Percentiles rank a stretch among this genome's conserved stretches.
These are phyloP conservation scores for Cercospora sojina DNA, from an alignment of 2,329 filamentous ascomycete genomes.

Conservation along the genomic window DNA sequence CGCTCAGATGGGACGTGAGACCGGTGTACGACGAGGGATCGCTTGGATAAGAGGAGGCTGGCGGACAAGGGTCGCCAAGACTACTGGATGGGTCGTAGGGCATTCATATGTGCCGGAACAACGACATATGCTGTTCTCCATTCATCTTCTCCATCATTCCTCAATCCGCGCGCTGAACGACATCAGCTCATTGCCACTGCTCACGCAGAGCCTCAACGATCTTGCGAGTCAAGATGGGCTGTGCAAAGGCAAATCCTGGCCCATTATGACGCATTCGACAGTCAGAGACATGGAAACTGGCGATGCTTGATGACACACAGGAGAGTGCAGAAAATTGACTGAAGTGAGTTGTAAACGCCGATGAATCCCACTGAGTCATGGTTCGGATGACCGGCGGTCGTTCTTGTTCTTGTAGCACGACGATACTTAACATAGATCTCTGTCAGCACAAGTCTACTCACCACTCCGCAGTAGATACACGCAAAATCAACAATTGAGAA, in stretches of 20 bases:
- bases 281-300: not conserved
- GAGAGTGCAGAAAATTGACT: not conserved
- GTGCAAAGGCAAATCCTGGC: not conserved
- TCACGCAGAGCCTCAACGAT: not conserved
- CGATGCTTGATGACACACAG: not conserved
- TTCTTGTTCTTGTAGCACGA: not conserved
- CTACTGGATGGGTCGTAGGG: slow-evolving; percentile 16
- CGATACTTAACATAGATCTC: not conserved
- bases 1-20: slow-evolving; percentile 30
- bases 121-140: not conserved
- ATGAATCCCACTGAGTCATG: not conserved
- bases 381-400: too few relatives aligned
- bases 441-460: not conserved
- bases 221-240: not conserved
- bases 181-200: not conserved
- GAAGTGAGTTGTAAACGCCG: not conserved
- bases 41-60: not conserved
- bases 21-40: slow-evolving; percentile 14
- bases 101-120: not conserved
- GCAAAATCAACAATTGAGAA: not conserved
- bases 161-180: not conserved
- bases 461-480: not conserved
- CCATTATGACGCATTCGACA: not conserved
- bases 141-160: not conserved
- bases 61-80: slow-evolving; percentile 4